Base-by-base conservation (phyloP, 306 rosid genomes). In the Fagus sylvatica region DNA sequence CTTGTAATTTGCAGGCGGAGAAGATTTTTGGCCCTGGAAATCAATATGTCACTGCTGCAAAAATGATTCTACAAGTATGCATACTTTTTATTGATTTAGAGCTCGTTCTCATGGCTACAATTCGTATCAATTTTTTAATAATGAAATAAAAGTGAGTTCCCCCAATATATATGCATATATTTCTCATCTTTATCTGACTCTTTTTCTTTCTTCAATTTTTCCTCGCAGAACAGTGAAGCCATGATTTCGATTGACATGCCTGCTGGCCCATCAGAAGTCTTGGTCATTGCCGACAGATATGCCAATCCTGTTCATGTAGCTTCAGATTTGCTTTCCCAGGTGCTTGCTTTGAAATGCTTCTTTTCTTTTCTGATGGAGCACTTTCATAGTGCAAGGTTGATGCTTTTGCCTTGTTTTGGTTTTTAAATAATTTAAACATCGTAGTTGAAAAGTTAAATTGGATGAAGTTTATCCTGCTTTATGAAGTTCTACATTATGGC, bases 201-300 rank as follows among this genome's bases (percentile, higher is more conserved):
- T 33, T 10, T 77, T 16, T 67, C 48, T 28, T 16, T 9, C 54
- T 59, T 22, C 7, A 75, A 53, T 54, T 78, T 76, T 76, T 78
- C 43, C 4, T 7, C 65, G 74, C 88, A 95, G 99, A 95, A 95
- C 74, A 95, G 99, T 69, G 99, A 95, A 85, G 98, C 99, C 68
- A 93, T 95, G 99, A 89, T 95, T 75, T 91, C 99, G 53, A 95
- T 95, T 85, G 99, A 95, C 84, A 93, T 92, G 99, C 98, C 99
- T 3, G 99, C 99, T 0, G 99, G 99, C 62, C 99, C 99, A 70
- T 95, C 99, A 8, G 99, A 95, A 91, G 99, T 95, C 82, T 85
- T 95, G 76, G 99, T 95, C 85, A 95, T 95, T 79, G 98, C 99
- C 41, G 99, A 95, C 86, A 82, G 83, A 81, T 75, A 88, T 74